Evolutionary conservation across 495 filamentous ascomycete species (phyloP).

Genomic region (Pseudevernia furfuracea): DNA sequence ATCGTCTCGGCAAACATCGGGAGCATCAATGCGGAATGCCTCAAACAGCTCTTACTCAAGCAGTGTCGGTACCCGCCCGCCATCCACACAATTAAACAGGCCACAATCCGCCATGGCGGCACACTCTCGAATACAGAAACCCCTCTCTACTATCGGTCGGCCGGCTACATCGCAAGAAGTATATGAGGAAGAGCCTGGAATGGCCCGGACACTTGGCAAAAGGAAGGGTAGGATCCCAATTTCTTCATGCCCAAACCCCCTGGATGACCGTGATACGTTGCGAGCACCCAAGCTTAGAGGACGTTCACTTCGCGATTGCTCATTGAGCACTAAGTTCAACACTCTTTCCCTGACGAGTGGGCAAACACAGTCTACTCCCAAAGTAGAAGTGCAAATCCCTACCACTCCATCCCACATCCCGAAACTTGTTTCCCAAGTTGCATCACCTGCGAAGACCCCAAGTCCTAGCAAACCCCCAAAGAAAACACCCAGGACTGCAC

Average conservation of each 20-base stretch:
- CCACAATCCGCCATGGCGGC: conserved; percentile 40
- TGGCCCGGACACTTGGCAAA: conserved; percentile 43
- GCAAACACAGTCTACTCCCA: conserved; percentile 26
- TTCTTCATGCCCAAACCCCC: conserved; percentile 29
- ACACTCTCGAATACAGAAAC: conserved; percentile 32
- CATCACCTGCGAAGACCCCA: conserved; percentile 28
- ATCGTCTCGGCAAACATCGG: conserved; percentile 38
- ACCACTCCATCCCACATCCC: conserved; percentile 35
- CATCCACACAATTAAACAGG: conserved; percentile 38
- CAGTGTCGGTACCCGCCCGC: conserved; percentile 49
- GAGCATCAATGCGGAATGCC: conserved; percentile 41
- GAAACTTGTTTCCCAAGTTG: conserved; percentile 24
- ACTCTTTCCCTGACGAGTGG: conserved; percentile 25
- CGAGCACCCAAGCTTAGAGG: conserved; percentile 12
- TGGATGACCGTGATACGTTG: conserved; percentile 21
- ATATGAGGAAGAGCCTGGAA: conserved; percentile 39
- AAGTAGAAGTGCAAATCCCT: conserved; percentile 25
- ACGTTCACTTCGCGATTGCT: conserved; percentile 29
- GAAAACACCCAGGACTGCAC: conserved; percentile 24
- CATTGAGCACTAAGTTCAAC: conserved; percentile 32
- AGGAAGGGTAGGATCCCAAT: conserved; percentile 60
- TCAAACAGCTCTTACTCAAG: conserved; percentile 46
- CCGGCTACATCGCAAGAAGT: conserved; percentile 56
- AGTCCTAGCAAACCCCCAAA: conserved; percentile 33
- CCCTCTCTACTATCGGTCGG: conserved; percentile 41